These are phyloP conservation scores for Dicorynia guianensis DNA, from an alignment of 306 rosid species.

Conservation along the genomic window DNA sequence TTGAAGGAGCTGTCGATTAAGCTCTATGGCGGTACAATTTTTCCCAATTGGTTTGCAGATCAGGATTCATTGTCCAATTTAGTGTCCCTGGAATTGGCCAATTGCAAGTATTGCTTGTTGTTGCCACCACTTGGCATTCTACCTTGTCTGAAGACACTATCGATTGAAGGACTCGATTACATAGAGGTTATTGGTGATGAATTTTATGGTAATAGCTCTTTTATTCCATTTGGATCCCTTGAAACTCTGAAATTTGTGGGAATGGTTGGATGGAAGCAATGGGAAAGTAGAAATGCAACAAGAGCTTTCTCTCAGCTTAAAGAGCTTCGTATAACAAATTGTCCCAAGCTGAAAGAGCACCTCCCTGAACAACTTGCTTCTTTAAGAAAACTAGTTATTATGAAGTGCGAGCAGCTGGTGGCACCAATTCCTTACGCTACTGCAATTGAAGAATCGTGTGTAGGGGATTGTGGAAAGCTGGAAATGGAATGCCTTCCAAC, in stretches of 20 bases:
- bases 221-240: neutral
- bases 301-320: neutral
- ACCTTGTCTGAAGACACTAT: neutral
- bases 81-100: neutral
- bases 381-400: neutral
- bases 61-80: neutral
- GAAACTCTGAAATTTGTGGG: neutral
- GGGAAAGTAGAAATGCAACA: neutral
- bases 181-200: neutral
- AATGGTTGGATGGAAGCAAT: conserved; percentile 6
- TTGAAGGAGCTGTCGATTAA: neutral
- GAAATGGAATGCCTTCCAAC: neutral
- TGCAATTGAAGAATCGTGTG: neutral
- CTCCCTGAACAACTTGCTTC: neutral
- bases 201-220: conserved; percentile 3
- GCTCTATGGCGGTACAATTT: neutral
- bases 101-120: too few relatives aligned
- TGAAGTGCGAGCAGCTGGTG: neutral
- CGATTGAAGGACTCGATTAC: neutral
- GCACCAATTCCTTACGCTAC: neutral
- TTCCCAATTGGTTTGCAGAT: conserved; percentile 2
- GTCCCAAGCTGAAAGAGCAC: neutral
- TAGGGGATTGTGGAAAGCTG: neutral
- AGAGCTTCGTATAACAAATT: neutral
- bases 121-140: conserved; percentile 1